Base-by-base conservation (phyloP, 1,139 yeast genomes). In the Yamadazyma sp. region DNA sequence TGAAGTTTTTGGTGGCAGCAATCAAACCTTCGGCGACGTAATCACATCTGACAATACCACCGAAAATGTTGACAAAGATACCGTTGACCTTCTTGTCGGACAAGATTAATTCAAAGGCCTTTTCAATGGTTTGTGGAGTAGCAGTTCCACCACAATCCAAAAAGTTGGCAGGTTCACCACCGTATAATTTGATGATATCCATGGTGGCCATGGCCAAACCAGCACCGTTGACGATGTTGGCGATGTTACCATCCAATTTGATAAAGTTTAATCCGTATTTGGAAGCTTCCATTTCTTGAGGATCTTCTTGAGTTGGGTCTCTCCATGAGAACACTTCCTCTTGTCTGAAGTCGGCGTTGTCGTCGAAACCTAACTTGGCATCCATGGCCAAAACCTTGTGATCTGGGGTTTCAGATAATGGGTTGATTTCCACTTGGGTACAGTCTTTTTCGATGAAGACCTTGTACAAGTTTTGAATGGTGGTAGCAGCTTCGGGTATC, bases 111-210 rank as follows among this genome's bases (percentile, higher is more conserved):
- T 84, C 86, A 73, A 92, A 92, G 43, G 98, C 99, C 72, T 86
- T 86, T 73, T 90, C 95, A 63, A 92, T 92, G 60, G 98, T 90
- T 70, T 87, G 86, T 52, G 97, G 97, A 52, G 97, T 92, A 55
- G 99, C 98, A 67, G 97, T 95, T 75, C 99, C 99, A 76, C 99
- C 99, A 70, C 97, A 92, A 75, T 92, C 99, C 67, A 92, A 80
- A 80, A 92, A 92, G 78, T 92, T 92, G 52, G 98, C 99, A 57
- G 99, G 99, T 56, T 82, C 88, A 66, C 99, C 99, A 58, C 97
- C 97, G 73, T 89, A 86, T 58, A 94, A 80, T 76, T 94, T 90
- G 76, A 92, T 88, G 65, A 94, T 95, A 70, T 92, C 99, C 97
- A 92, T 90, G 52, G 99, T 92, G 57, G 99, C 98, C 99, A 92